Conservation (phyloP, 2,329 filamentous ascomycete species). For the Fusarium praegraminearum region DNA sequence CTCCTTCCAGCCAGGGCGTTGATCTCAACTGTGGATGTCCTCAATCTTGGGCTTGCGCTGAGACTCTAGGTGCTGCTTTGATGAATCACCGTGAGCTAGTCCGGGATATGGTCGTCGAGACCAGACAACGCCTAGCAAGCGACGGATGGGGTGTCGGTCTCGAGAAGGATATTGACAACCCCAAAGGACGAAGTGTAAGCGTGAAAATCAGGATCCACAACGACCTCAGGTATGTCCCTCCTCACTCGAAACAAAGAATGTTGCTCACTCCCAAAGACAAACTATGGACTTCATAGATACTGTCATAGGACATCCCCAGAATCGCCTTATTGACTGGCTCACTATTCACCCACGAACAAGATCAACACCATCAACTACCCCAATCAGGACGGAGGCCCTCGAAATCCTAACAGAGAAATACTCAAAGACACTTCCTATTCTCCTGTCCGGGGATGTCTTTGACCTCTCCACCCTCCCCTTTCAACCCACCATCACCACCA, state of each 20-base stretch:
- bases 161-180: slow-evolving; percentile 57
- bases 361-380: slow-evolving; percentile 69
- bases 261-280: slow-evolving; percentile 51
- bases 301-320: slow-evolving; percentile 66
- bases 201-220: slow-evolving; percentile 78
- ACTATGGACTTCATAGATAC: slow-evolving; percentile 73
- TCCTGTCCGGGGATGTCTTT: slow-evolving; percentile 78
- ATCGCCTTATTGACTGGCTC: slow-evolving; percentile 72
- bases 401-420: slow-evolving; percentile 65
- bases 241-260: neutral
- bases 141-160: slow-evolving; percentile 66
- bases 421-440: slow-evolving; percentile 67
- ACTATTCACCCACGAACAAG: slow-evolving; percentile 77
- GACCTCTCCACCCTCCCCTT: slow-evolving; percentile 65
- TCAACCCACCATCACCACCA: slow-evolving; percentile 46
- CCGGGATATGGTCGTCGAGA: slow-evolving; percentile 72
- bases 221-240: slow-evolving; percentile 63
- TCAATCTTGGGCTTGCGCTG: slow-evolving; percentile 78
- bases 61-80: slow-evolving; percentile 75
- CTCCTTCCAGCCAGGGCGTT: slow-evolving; percentile 72
- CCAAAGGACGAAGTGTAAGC: slow-evolving; percentile 69
- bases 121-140: slow-evolving; percentile 61
- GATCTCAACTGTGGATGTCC: slow-evolving; percentile 81
- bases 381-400: slow-evolving; percentile 72
- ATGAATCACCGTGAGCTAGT: slow-evolving; percentile 75